A percentile compares a stretch with the other conserved stretches of the same genome.
phyloP scores from a whole-genome alignment of 805 yeast genomes.

The Suhomyces kilbournensis region DNA sequence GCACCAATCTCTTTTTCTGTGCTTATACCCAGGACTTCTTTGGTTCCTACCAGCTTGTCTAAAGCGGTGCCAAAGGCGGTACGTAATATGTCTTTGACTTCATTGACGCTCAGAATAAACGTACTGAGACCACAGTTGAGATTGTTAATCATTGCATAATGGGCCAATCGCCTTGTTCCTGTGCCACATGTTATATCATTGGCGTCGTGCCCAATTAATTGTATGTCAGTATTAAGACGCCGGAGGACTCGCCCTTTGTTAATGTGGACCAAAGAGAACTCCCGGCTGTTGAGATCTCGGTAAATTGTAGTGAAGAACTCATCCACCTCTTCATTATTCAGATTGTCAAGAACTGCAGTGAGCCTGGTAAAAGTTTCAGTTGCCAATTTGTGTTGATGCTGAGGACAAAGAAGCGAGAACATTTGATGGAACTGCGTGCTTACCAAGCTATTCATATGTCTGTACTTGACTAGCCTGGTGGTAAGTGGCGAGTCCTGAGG shows the following conservation, averaged over 20 bases:
- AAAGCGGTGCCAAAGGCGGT: neutral
- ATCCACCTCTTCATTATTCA: constrained; percentile 11
- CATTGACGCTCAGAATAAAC: constrained; percentile 6
- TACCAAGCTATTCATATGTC: constrained; percentile 2
- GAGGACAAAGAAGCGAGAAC: constrained; percentile 11
- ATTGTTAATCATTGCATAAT: constrained; percentile 7
- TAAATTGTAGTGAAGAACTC: constrained; percentile 6
- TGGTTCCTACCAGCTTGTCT: neutral
- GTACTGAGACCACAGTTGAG: constrained; percentile 10
- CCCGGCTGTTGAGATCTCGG: constrained; percentile 2
- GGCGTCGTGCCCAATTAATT: neutral
- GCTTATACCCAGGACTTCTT: neutral
- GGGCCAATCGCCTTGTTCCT: neutral
- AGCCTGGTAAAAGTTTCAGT: constrained; percentile 6
- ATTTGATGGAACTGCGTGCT: constrained; percentile 18
- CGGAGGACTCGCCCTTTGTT: neutral
- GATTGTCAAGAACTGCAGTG: constrained; percentile 10
- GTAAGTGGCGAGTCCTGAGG: neutral
- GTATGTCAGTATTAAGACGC: neutral
- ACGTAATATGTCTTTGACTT: neutral
- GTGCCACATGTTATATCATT: neutral
- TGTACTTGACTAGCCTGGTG: neutral
- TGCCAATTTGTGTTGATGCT: constrained; percentile 10
- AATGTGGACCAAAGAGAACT: constrained; percentile 5
- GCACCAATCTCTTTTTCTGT: neutral